Evolutionary conservation across 768 basidiomycete species (phyloP).

Genomic region (Gloeostereum incarnatum): DNA sequence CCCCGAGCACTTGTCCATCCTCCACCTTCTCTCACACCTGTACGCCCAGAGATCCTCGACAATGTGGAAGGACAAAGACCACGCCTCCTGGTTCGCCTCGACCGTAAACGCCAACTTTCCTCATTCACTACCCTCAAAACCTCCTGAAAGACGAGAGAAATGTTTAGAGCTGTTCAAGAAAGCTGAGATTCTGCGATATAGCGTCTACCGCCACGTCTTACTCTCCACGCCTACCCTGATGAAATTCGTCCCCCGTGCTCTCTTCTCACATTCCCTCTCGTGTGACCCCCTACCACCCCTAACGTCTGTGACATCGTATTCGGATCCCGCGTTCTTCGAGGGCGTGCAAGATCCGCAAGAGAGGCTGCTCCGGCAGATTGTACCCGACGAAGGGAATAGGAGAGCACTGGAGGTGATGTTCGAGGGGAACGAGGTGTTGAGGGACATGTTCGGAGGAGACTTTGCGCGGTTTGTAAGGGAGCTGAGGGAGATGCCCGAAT

Average conservation of each 20-base stretch:
- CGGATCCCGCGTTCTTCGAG: conserved; percentile 67
- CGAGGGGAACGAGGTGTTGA: conserved; percentile 45
- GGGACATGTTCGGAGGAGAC: conserved; percentile 53
- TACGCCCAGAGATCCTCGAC: conserved; percentile 72
- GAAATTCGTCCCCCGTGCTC: conserved; percentile 34
- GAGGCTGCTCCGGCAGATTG: conserved; percentile 41
- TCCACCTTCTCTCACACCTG: conserved; percentile 81
- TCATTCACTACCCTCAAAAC: conserved; percentile 25
- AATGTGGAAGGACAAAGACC: conserved; percentile 86
- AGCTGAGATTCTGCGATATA: conserved; percentile 28
- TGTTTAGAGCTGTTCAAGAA: conserved; percentile 26
- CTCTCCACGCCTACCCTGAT: conserved; percentile 70
- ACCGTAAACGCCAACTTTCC: conserved; percentile 37
- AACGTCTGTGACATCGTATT: conserved; percentile 49
- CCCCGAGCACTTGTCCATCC: conserved; percentile 29
- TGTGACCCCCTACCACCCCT: conserved; percentile 86
- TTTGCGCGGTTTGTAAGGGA: conserved; percentile 54
- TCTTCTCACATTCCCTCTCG: conserved; percentile 35
- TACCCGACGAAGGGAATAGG: conserved; percentile 35
- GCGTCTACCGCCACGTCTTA: conserved; percentile 67
- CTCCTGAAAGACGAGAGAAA: conserved; percentile 15
- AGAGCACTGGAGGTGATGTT: conserved; percentile 32
- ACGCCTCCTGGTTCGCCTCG: conserved; percentile 60
- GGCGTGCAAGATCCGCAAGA: conserved; percentile 49
- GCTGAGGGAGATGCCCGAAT: conserved; percentile 41